These are phyloP conservation scores for Tuber calosporum DNA, from an alignment of 495 filamentous ascomycete species.

Conservation along the genomic window DNA sequence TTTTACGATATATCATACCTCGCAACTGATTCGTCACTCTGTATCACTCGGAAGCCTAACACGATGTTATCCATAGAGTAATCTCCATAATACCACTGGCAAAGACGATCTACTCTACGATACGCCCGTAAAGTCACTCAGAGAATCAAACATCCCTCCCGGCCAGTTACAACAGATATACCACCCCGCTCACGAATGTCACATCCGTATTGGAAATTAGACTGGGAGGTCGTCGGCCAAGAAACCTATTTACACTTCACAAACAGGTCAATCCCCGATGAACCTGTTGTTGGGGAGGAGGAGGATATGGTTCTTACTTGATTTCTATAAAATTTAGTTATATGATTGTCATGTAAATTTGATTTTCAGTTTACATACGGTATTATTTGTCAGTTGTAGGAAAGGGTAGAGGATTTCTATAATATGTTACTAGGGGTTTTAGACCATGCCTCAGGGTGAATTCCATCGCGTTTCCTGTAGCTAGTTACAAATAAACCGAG, in stretches of 20 bases:
- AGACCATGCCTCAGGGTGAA: too few species aligned
- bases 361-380: too few species aligned
- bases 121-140: not conserved
- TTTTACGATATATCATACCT: too few species aligned
- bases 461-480: too few species aligned
- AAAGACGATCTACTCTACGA: not conserved
- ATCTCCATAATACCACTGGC: not conserved
- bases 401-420: too few species aligned
- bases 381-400: too few species aligned
- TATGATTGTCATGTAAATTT: too few species aligned
- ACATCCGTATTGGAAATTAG: not conserved
- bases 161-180: not conserved
- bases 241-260: slow-evolving; percentile 5
- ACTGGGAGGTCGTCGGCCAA: not conserved
- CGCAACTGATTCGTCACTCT: not conserved
- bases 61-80: not conserved
- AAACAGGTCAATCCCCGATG: slow-evolving; percentile 15
- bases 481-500: too few species aligned
- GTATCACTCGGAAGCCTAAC: not conserved
- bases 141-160: not conserved
- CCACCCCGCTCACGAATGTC: not conserved
- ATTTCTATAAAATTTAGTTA: too few species aligned
- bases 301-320: too few species aligned
- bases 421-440: too few species aligned
- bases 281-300: too few species aligned